Percentiles rank a stretch among this genome's conserved stretches.
These are phyloP conservation scores for Metarhizium album DNA, from an alignment of 2,329 filamentous ascomycete genomes.

Conservation along the genomic window DNA sequence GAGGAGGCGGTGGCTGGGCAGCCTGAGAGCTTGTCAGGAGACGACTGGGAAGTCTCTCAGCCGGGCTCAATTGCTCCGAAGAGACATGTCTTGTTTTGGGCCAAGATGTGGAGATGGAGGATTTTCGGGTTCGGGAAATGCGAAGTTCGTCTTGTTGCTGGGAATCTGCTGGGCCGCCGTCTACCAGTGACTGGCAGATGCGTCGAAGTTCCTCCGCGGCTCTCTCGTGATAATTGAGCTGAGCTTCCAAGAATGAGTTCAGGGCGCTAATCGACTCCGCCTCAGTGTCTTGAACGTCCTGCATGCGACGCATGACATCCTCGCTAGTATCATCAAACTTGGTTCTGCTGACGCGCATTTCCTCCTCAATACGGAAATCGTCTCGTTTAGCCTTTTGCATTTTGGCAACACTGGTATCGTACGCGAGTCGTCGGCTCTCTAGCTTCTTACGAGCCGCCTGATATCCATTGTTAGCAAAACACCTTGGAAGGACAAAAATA, in stretches of 20 bases:
- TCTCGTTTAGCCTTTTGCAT: slow-evolving; percentile 91
- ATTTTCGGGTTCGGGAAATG: slow-evolving; percentile 29
- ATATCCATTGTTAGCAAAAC: background rate
- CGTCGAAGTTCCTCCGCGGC: slow-evolving; percentile 71
- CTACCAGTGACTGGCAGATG: slow-evolving; percentile 35
- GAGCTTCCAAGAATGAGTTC: slow-evolving; percentile 71
- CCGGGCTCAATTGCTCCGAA: slow-evolving; percentile 5
- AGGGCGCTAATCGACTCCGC: slow-evolving; percentile 72
- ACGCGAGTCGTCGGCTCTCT: slow-evolving; percentile 77
- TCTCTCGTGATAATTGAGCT: slow-evolving; percentile 84
- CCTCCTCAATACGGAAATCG: slow-evolving; percentile 87
- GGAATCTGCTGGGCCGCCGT: slow-evolving; percentile 8
- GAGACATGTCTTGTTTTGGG: slow-evolving; percentile 14
- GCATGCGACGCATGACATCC: slow-evolving; percentile 84
- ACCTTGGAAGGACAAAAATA: background rate
- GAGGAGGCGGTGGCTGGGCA: slow-evolving; percentile 19
- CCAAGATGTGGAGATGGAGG: slow-evolving; percentile 38
- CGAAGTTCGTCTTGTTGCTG: slow-evolving; percentile 8
- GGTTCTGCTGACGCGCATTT: slow-evolving; percentile 78
- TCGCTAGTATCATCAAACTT: slow-evolving; percentile 96
- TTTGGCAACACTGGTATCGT: slow-evolving; percentile 81
- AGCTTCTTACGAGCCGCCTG: slow-evolving; percentile 81
- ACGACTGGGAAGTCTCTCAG: slow-evolving; percentile 34
- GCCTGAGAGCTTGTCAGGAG: slow-evolving; percentile 23
- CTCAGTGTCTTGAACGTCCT: slow-evolving; percentile 91